phyloP scores from a whole-genome alignment of 2,329 filamentous ascomycete species.

The Aspergillus pseudoviridinutans region DNA sequence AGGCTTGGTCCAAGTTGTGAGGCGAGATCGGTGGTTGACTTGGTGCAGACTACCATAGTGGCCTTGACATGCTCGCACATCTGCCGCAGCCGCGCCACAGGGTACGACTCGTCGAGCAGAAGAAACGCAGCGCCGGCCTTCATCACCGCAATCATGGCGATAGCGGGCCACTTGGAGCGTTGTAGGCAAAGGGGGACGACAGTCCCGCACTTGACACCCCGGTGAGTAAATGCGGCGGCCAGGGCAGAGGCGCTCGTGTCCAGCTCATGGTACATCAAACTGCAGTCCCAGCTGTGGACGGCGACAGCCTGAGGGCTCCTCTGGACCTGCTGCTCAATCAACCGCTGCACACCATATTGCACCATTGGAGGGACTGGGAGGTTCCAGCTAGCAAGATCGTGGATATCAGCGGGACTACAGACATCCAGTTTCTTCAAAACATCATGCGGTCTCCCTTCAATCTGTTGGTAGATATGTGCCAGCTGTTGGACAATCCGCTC shows the following conservation, averaged over 20 bases:
- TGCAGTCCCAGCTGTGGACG: conserved; percentile 10
- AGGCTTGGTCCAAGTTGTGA: background rate
- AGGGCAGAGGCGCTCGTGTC: background rate
- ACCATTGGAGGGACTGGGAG: background rate
- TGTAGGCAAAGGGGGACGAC: background rate
- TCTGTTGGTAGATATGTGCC: conserved; percentile 10
- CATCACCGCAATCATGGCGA: background rate
- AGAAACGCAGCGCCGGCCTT: background rate
- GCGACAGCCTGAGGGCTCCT: background rate
- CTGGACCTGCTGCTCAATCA: background rate
- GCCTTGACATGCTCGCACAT: background rate
- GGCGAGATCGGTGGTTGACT: background rate
- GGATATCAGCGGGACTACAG: conserved; percentile 1
- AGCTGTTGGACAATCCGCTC: conserved; percentile 11
- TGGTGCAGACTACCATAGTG: background rate
- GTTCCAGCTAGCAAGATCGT: background rate
- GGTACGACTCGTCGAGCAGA: background rate
- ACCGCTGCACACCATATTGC: background rate
- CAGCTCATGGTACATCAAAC: conserved; percentile 3
- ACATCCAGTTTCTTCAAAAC: background rate
- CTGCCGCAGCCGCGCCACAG: background rate
- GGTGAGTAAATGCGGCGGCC: background rate
- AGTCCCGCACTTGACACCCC: background rate
- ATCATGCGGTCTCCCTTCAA: background rate
- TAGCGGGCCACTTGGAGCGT: background rate